These are phyloP conservation scores for Vanrija humicola DNA, from an alignment of 1,284 basidiomycete genomes.

Conservation along the genomic window DNA sequence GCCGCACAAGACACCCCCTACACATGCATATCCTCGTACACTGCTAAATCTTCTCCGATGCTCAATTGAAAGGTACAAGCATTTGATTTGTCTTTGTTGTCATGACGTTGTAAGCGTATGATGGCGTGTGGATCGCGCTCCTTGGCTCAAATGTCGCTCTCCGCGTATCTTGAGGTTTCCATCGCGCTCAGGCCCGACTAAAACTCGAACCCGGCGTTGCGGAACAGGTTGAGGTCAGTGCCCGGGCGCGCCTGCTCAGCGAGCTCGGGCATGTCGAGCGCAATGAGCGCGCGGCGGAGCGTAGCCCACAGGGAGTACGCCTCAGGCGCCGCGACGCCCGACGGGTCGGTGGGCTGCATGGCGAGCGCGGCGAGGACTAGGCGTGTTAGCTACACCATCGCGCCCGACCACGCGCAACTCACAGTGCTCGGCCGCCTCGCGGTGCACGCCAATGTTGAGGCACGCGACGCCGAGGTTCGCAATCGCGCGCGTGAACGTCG, in stretches of 20 bases:
- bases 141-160: no score
- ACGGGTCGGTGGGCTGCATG: conserved; percentile 58
- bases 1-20: no score
- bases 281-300: conserved; percentile 73
- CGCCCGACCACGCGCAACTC: conserved; percentile 5
- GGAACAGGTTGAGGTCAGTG: conserved; percentile 64
- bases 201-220: conserved; percentile 79
- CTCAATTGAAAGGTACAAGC: no score
- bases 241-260: conserved; percentile 54
- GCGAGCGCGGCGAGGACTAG: conserved; percentile 78
- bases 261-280: conserved; percentile 60
- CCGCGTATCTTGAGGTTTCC: no score
- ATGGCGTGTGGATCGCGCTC: no score
- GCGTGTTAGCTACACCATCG: not conserved
- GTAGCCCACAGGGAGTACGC: conserved; percentile 82
- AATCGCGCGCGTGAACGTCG: conserved; percentile 94
- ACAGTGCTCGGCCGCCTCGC: conserved; percentile 93
- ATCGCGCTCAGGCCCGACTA: conserved; percentile 33
- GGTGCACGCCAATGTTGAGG: conserved; percentile 89
- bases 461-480: conserved; percentile 98
- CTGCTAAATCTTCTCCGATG: no score
- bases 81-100: no score
- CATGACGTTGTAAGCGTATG: no score
- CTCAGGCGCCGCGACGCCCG: conserved; percentile 26
- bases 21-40: no score